phyloP scores from a whole-genome alignment of 805 yeast genomes.

The Pichia phayaonensis region DNA sequence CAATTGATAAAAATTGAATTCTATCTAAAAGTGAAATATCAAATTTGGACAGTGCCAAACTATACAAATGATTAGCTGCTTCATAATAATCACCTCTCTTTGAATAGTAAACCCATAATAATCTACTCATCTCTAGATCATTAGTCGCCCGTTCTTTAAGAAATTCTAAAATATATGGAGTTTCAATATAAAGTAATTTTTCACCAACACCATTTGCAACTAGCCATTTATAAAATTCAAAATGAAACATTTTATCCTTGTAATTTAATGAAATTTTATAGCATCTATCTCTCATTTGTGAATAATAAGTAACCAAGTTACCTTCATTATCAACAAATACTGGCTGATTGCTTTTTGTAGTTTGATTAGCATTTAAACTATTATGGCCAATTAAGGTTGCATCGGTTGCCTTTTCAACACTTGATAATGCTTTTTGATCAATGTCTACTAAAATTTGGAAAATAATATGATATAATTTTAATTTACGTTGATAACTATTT shows the following conservation, averaged over 20 bases:
- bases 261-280: constrained; percentile 68
- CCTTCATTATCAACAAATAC: constrained; percentile 26
- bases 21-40: constrained; percentile 61
- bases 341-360: constrained; percentile 4
- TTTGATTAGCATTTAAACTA: neutral
- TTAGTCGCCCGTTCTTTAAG: constrained; percentile 58
- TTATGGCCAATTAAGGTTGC: constrained; percentile 13
- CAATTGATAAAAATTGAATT: constrained; percentile 83
- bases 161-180: constrained; percentile 73
- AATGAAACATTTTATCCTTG: constrained; percentile 82
- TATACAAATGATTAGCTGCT: constrained; percentile 77
- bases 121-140: constrained; percentile 66
- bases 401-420: constrained; percentile 25
- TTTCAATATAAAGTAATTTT: constrained; percentile 68
- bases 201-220: constrained; percentile 70
- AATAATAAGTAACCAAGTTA: constrained; percentile 39
- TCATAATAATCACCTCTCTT: constrained; percentile 68
- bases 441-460: constrained; percentile 68
- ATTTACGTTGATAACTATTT: constrained; percentile 43
- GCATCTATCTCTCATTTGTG: constrained; percentile 59
- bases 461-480: constrained; percentile 59
- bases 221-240: constrained; percentile 89
- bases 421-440: constrained; percentile 52
- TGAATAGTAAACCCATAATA: constrained; percentile 85
- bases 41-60: constrained; percentile 68